Conservation (phyloP, 371 early-diverging fungal genomes). For the Mucor indicus region DNA sequence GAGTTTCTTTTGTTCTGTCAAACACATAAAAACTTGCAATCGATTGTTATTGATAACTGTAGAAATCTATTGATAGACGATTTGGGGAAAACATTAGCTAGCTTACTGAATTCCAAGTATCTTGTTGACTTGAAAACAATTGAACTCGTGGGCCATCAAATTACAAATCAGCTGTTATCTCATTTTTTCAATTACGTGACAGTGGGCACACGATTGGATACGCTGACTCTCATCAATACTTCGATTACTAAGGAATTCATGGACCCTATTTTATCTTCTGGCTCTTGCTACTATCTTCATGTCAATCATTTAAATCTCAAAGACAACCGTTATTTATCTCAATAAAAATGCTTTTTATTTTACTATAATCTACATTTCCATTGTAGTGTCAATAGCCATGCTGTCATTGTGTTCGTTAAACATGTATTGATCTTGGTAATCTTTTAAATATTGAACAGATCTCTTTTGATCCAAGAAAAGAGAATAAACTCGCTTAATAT, state of each 20-base stretch:
- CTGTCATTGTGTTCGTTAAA: conserved; percentile 62
- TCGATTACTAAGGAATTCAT: conserved; percentile 2
- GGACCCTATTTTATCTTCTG: background rate
- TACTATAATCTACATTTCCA: conserved; percentile 48
- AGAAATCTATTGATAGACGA: background rate
- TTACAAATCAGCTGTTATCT: background rate
- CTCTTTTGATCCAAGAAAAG: conserved; percentile 96
- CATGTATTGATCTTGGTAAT: conserved; percentile 93
- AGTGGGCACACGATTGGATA: background rate
- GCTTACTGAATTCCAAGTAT: background rate
- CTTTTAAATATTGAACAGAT: conserved; percentile 88
- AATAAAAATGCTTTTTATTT: too few relatives aligned
- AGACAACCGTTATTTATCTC: too few relatives aligned
- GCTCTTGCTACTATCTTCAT: too few relatives aligned
- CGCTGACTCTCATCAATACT: conserved; percentile 1
- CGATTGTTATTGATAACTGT: conserved; percentile 3
- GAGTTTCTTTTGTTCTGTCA: conserved; percentile 4
- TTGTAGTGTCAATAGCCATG: conserved; percentile 42
- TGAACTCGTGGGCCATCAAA: conserved; percentile 1
- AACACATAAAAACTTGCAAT: conserved; percentile 2
- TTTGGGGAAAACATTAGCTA: conserved; percentile 1
- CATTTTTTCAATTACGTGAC: conserved; percentile 2
- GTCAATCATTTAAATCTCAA: too few relatives aligned
- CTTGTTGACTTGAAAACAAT: conserved; percentile 1
- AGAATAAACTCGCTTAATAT: conserved; percentile 90